Conservation (phyloP, 805 yeast species). For the Candida tibetensis region DNA sequence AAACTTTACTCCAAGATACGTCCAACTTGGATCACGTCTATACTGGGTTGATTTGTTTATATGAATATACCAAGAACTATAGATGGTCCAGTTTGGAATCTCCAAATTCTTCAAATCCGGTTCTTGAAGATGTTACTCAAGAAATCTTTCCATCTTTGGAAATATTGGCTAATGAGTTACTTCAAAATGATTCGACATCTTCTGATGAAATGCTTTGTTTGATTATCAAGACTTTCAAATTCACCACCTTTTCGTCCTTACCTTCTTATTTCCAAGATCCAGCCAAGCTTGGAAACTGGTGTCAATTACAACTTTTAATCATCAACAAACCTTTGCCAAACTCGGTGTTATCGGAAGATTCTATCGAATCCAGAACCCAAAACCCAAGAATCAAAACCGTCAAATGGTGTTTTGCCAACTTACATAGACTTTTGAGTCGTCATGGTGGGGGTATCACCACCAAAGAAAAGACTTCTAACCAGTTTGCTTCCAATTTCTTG, state of each 20-base stretch:
- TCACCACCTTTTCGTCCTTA: conserved; percentile 34
- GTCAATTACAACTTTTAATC: conserved; percentile 35
- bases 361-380: conserved; percentile 25
- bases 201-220: conserved; percentile 38
- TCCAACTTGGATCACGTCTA: conserved; percentile 36
- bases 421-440: conserved; percentile 39
- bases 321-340: conserved; percentile 40
- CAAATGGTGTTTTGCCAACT: conserved; percentile 46
- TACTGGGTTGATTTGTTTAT: conserved; percentile 40
- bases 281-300: conserved; percentile 41
- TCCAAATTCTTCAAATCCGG: conserved; percentile 30
- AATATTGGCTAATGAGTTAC: conserved; percentile 24
- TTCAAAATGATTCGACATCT: conserved; percentile 18
- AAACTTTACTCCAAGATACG: conserved; percentile 42
- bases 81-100: conserved; percentile 47
- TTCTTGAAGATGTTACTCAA: conserved; percentile 36
- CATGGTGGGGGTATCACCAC: conserved; percentile 45
- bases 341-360: conserved; percentile 30
- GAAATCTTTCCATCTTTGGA: conserved; percentile 39
- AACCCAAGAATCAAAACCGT: conserved; percentile 45
- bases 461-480: conserved; percentile 22
- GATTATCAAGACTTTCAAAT: conserved; percentile 41
- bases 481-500: conserved; percentile 33
- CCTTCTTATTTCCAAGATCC: conserved; percentile 37
- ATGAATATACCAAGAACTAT: conserved; percentile 40